Percentiles rank a stretch among this genome's conserved stretches.
Evolutionary conservation across 345 rosid species (phyloP).

Genomic region (Xanthoceras sorbifolium): DNA sequence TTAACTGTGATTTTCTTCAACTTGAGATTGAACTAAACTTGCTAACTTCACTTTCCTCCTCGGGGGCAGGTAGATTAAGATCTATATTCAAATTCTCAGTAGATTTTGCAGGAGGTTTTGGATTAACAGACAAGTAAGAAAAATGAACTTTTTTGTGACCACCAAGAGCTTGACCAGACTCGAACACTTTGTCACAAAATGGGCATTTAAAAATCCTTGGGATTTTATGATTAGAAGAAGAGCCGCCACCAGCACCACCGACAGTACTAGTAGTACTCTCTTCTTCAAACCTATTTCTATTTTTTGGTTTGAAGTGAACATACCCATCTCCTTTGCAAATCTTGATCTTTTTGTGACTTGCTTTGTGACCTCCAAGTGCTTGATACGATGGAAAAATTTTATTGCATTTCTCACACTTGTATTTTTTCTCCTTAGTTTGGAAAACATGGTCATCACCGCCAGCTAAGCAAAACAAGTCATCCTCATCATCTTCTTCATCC

Average conservation of each 20-base stretch:
- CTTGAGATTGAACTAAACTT: too few relatives aligned
- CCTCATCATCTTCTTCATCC: conserved; percentile 5
- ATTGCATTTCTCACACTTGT: conserved; percentile 55
- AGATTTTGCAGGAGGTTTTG: not conserved
- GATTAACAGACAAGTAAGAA: conserved; percentile 10
- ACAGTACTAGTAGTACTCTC: not conserved
- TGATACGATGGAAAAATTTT: conserved; percentile 56
- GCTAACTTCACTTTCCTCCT: conserved; percentile 27
- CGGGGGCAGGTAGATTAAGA: conserved; percentile 44
- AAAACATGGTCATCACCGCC: not conserved
- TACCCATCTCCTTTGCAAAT: not conserved
- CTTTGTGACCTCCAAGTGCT: conserved; percentile 70
- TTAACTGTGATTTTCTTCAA: too few relatives aligned
- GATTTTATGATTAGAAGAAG: not conserved
- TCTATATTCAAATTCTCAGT: conserved; percentile 25
- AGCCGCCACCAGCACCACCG: not conserved
- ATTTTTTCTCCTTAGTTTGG: conserved; percentile 20
- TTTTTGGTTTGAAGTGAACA: too few relatives aligned
- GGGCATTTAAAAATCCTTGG: conserved; percentile 37
- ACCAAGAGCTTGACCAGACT: conserved; percentile 63
- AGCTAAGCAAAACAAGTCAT: conserved; percentile 5
- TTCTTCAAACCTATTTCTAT: not conserved
- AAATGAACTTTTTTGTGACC: conserved; percentile 65
- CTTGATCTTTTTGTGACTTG: conserved; percentile 52
- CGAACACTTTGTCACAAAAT: conserved; percentile 46